These are phyloP conservation scores for Komagataella pseudopastoris DNA, from an alignment of 805 yeast species.

Conservation along the genomic window DNA sequence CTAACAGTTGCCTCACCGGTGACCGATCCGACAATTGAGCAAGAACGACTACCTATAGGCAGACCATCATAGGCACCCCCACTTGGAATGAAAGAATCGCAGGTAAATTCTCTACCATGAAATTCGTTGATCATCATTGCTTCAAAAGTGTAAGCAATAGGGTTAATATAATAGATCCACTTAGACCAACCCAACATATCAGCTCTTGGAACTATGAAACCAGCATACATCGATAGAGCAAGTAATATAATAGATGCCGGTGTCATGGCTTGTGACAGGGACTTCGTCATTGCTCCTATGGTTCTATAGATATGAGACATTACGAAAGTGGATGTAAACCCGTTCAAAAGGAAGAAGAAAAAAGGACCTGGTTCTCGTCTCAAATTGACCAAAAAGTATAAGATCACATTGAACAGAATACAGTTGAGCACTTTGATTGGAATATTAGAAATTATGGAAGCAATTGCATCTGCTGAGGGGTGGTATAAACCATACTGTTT, in stretches of 20 bases:
- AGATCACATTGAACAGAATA: slow-evolving; percentile 30
- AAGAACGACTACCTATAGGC: slow-evolving; percentile 18
- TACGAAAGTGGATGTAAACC: slow-evolving; percentile 27
- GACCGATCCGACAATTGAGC: slow-evolving; percentile 42
- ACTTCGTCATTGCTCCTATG: slow-evolving; percentile 21
- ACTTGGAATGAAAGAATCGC: slow-evolving; percentile 26
- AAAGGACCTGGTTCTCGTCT: slow-evolving; percentile 39
- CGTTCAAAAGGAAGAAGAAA: slow-evolving; percentile 35
- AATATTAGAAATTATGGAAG: slow-evolving; percentile 38
- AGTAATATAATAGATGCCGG: slow-evolving; percentile 27
- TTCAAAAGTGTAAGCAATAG: slow-evolving; percentile 30
- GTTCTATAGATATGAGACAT: slow-evolving; percentile 41
- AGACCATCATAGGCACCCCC: slow-evolving; percentile 23
- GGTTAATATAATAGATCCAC: slow-evolving; percentile 34
- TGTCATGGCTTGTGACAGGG: slow-evolving; percentile 27
- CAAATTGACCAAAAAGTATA: slow-evolving; percentile 41
- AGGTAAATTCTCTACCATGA: slow-evolving; percentile 21
- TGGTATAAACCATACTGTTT: slow-evolving; percentile 43
- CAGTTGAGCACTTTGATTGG: slow-evolving; percentile 33
- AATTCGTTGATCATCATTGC: slow-evolving; percentile 33
- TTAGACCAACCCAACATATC: slow-evolving; percentile 36
- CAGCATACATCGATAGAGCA: slow-evolving; percentile 27
- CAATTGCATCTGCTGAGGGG: slow-evolving; percentile 46
- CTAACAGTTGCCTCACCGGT: slow-evolving; percentile 34
- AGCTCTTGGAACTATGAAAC: slow-evolving; percentile 30